phyloP scores from a whole-genome alignment of 129 eudicot genomes.

The Helianthus annuus region HanXRQr2.0-SUNRISE NC_035443.2:8433785-8434284 shows the following conservation, averaged over 20 bases:
- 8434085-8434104: not conserved
- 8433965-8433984: conserved; percentile 14
- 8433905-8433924: not conserved
- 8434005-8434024: conserved; percentile 33
- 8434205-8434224: conserved; percentile 67
- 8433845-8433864: no score
- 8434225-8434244: conserved; percentile 79
- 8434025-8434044: conserved; percentile 27
- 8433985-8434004: conserved; percentile 33
- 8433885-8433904: no score
- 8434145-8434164: not conserved
- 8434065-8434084: conserved; percentile 49
- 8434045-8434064: conserved; percentile 38
- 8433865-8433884: no score
- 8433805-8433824: no score
- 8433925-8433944: not conserved
- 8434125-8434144: conserved; percentile 34
- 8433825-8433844: no score
- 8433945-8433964: conserved; percentile 16
- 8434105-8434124: conserved; percentile 22
- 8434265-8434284: conserved; percentile 82
- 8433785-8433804: no score
- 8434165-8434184: not conserved
- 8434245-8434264: conserved; percentile 63
- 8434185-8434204: conserved; percentile 12